phyloP scores from a whole-genome alignment of 2,329 filamentous ascomycete genomes.

The Aureobasidium sp. region DNA sequence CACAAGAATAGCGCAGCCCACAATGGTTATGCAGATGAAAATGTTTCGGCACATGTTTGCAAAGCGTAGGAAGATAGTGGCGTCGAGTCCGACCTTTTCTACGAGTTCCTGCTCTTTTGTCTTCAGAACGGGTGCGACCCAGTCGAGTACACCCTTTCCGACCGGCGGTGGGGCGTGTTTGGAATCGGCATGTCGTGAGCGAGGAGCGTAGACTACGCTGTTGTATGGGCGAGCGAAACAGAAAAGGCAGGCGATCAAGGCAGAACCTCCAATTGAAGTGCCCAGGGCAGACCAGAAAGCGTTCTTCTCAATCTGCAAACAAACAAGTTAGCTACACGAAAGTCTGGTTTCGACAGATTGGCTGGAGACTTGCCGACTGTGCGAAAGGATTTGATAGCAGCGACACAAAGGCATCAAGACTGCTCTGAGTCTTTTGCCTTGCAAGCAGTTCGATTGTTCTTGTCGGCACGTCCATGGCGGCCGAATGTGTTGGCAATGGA shows the following conservation, averaged over 20 bases:
- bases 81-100: conserved; percentile 82
- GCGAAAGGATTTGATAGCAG: conserved; percentile 8
- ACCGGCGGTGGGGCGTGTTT: conserved; percentile 82
- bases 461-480: conserved; percentile 8
- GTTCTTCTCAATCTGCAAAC: conserved; percentile 44
- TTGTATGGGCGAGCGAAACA: conserved; percentile 87
- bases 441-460: background rate
- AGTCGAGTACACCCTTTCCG: conserved; percentile 80
- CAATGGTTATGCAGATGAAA: conserved; percentile 63
- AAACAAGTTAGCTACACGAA: background rate
- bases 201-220: conserved; percentile 86
- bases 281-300: conserved; percentile 73
- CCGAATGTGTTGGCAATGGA: background rate
- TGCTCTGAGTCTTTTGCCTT: background rate
- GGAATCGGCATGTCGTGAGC: conserved; percentile 84
- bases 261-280: conserved; percentile 69
- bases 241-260: conserved; percentile 70
- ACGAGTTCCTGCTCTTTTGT: conserved; percentile 73
- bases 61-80: conserved; percentile 82
- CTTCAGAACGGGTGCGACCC: conserved; percentile 70
- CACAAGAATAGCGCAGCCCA: conserved; percentile 71
- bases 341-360: background rate
- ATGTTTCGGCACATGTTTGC: conserved; percentile 88
- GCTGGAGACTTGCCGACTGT: conserved; percentile 2
- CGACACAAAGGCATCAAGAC: background rate